Base-by-base conservation (phyloP, 257 asterid species). In the Primulina eburnea region DNA sequence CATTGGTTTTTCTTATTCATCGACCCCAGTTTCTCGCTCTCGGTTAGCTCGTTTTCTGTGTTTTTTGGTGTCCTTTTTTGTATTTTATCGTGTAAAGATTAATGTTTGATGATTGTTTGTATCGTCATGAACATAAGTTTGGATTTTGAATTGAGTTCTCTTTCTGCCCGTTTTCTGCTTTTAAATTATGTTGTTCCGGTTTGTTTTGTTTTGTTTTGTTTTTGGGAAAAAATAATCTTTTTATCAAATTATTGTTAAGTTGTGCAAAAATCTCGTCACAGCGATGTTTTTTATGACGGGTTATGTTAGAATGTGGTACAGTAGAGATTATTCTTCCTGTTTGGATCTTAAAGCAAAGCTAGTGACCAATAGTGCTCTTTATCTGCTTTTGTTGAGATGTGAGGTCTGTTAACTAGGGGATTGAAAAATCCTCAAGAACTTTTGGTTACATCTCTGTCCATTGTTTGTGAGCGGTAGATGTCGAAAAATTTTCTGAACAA, bases 1-100 rank as follows among this genome's bases (percentile, higher is more conserved):
- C 30, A 68, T 89, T 60, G 82, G 81, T 76, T 62, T 90, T 65
- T 85, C 90, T 68, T 86, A 86, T 84, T 79, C 90, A 21, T 85
- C 95, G 64, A 82, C 76, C 3, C 18, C 77, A 64, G 70, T 83
- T 55, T 67, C 87, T 74, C 87, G 92, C 67, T 67, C 90, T 16
- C 81, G 79, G 97, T 88, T 59, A 82, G 89, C 77, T 65, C 62
- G 33, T 38, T 34, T 8, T 21, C 43, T 56, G 32, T 30, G 58
- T 9, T 32, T 8, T 63, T 29, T 65, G 57, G 26, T 70, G 67
- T 33, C 2, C 11, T 40, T 67, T 67, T n/a, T 11, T 64, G 8
- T 43, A 12, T 43, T 28, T 28, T 28, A 28, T 28, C 30, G 30
- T 2, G 30, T 28, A 28, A 28, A 28, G 33, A 57, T 57, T 63